Evolutionary conservation across 805 yeast species (phyloP), one percentile per base, ranked within the genome.

Genomic region (Spathaspora arborariae): DNA sequence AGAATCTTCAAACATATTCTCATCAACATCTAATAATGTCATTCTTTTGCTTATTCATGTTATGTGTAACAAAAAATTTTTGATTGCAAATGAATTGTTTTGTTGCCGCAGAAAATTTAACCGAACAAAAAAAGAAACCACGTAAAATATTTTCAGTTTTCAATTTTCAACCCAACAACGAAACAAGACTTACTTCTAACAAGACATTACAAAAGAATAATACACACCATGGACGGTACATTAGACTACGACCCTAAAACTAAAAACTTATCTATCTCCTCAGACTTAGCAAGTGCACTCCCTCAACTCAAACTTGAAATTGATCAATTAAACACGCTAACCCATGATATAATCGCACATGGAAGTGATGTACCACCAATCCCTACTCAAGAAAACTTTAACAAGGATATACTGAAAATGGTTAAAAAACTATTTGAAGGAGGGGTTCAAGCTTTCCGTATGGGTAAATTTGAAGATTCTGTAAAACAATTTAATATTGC

Each of bases 401-500:
- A 82, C 70, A 66, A 77, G 64, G 74, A 78, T 57, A 50, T 77
- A 62, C 54, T 80, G n/a, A 73, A 78, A 47, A 73, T 83, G 79
- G 74, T 84, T 49, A 81, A 78, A 54, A 82, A 81, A 56, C 67
- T 85, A 56, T 83, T 84, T 55, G 85, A 80, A 45, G 70, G 82
- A 15, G 90, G 88, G 2, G 75, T 81, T 3, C 74, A 68, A 38
- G 66, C 82, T 5, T 76, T 85, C 66, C 78, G 80, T 54, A 68
- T 70, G 20, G 74, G 72, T 21, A 79, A 81, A 56, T 74, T 74
- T 50, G 67, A 66, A 2, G 90, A 83, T 10, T 83, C 89, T 1
- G 75, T 77, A 35, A 82, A 82, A 56, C 84, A 81, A 55, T 78
- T 84, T 54, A 60, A 79, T 6, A 67, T 84, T 37, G 92, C 88